Base-by-base conservation (phyloP, 352 stramenopile species). In the Pythium angustatum region DNA sequence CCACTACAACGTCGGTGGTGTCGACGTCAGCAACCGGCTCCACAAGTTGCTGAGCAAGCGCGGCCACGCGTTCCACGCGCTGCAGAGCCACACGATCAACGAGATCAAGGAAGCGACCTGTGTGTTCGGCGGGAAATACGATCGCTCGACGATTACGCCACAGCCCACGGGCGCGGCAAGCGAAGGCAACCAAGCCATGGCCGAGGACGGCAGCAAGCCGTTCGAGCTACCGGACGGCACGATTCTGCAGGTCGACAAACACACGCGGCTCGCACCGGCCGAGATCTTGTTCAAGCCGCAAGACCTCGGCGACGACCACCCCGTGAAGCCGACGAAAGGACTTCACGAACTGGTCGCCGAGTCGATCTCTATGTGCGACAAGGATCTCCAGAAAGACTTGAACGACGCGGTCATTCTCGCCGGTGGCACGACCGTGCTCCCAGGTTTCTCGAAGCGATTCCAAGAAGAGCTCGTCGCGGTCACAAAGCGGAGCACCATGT, bases 281-380 rank as follows among this genome's bases (percentile, higher is more conserved):
- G 89, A 96, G 59, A 71, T 93, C 24, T 71, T 98, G 31, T 97
- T 96, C 67, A 77, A 88, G 24, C 87, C 90, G 1, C 80, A 85
- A 12, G 75, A 98, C 43, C 77, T 97, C 24, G 90, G 98, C 47
- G 93, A 98, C 54, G 98, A 99, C 71, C 97, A 97, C 65, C 85
- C 91, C 5, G 50, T 72, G 31, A 72, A 75, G 5, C 74, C 78
- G 0, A 73, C 63, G 2, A 89, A 87, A 57, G 78, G 78, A 69
- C 87, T 90, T 69, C 98, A 90, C 85, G 97, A 87, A 80, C 75
- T 80, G 36, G 81, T 77, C 4, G 76, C 73, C 17, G 77, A 91
- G n/a, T 80, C 88, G 54, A 96, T 98, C 49, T 68, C 60, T 43
- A 93, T 93, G 84, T 96, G 87, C 33, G 85, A 96, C 69, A 89